Evolutionary conservation across 2,329 filamentous ascomycete genomes (phyloP), one percentile per base, ranked within the genome.

Genomic region (Mycosphaerella sp.): DNA sequence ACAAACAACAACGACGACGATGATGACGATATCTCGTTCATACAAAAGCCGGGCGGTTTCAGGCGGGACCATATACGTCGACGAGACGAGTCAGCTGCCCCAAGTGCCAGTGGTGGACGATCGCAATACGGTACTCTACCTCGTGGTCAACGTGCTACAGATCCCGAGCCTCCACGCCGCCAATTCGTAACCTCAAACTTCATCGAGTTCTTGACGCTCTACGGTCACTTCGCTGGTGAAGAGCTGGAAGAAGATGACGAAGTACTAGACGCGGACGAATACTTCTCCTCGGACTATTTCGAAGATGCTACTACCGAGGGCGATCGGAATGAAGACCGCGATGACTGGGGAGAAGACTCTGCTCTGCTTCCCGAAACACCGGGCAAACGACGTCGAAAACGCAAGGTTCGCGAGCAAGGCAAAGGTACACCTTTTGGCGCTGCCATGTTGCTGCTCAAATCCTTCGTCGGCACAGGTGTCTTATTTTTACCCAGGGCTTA

Each of bases 171-270:
- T n/a, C 45, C 61, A 45, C 39, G 64, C n/a, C 71, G 59, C 52
- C 82, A 82, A 58, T 77, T 95, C 32, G 84, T 95, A 55, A 96
- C 93, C 0, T 90, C 81, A 61, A 98, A 87, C 72, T 98, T 98
- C 69, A 81, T 98, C 56, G 95, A 98, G 70, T 98, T 98, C 65
- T 71, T 98, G 48, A 91, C 89, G 6, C 80, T 98, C 31, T 98
- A 96, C 64, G 93, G 93, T 3, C 93, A 98, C 73, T 98, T 98
- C 69, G 93, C 93, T 1, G 93, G 93, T 72, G 93, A 98, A 72
- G 87, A 95, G 68, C 80, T 98, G 10, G 91, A 96, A 69, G 93
- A 98, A 71, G 93, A 97, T 64, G 93, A 97, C 64, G 92, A 97
- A 70, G 88, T 84, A 1, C 76, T 95, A 11, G 83, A 80, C 4